Base-by-base conservation (phyloP, 495 filamentous ascomycete species). In the Aspergillus steynii region DNA sequence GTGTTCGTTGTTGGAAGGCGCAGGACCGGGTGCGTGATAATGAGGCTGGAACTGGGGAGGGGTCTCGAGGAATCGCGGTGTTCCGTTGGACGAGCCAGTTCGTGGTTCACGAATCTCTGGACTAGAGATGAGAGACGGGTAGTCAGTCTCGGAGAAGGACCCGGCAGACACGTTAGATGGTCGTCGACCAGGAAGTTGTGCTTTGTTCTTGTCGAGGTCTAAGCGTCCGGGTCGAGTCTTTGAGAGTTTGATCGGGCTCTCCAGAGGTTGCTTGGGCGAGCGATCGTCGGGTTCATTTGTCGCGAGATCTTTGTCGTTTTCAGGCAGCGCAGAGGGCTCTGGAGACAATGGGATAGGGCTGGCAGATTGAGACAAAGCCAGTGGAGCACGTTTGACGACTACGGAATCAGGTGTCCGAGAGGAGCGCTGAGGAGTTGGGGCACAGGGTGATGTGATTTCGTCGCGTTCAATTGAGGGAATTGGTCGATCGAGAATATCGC, bases 181-280 rank as follows among this genome's bases (percentile, higher is more conserved):
- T 51, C 69, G 72, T 49, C 72, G 74, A 56, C 49, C 55, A 32
- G 56, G 69, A n/a, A 64, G 31, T 7, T 66, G 73, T 5, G 53
- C 55, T 5, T 60, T 50, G 20, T 67, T 58, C 48, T 71, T 67
- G 3, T 69, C 68, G 1, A 72, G 62, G 64, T 65, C 59, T n/a
- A 69, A 31, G 20, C 65, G 69, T 10, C 56, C 71, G 28, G 66
- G 67, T 10, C 74, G 71, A 4, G 25, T 29, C 55, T 72, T 74
- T 25, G 70, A 71, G 10, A 79, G 69, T 45, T 77, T 79, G 32
- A 79, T 79, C 2, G 77, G 77, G 28, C 77, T 79, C 31, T 79
- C 72, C 26, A 79, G 53, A 14, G 69, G 75, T 46, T 73, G 70
- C 42, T 67, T 70, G 1, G 67, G 53, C 26, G 65, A 52, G 7